Evolutionary conservation across 129 eudicot species (phyloP).

Genomic region (Erigeron canadensis): DNA sequence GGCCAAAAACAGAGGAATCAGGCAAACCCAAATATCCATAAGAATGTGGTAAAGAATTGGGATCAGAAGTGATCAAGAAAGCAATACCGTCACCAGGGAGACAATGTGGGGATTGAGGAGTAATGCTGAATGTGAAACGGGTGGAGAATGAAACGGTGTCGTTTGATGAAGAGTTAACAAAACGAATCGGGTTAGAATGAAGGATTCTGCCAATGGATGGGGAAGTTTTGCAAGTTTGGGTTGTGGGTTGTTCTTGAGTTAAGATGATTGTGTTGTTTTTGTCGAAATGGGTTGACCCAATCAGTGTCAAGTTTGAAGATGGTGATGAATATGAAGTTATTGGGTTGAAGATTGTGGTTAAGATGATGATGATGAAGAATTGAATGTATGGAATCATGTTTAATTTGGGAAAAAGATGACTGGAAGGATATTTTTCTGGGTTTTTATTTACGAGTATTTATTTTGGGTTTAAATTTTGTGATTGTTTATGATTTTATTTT

Average conservation of each 20-base stretch:
- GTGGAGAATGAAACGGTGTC: slow-evolving; percentile 48
- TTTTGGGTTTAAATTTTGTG: not conserved
- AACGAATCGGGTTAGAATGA: slow-evolving; percentile 47
- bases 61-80: slow-evolving; percentile 49
- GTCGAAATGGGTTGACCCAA: slow-evolving; percentile 45
- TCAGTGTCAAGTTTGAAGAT: slow-evolving; percentile 44
- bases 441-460: not conserved
- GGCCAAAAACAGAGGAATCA: slow-evolving; percentile 29
- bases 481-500: no score
- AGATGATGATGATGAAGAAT: slow-evolving; percentile 20
- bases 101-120: slow-evolving; percentile 37
- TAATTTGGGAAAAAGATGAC: not conserved
- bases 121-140: slow-evolving; percentile 48
- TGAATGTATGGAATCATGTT: slow-evolving; percentile 29
- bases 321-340: slow-evolving; percentile 27
- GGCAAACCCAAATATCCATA: slow-evolving; percentile 56
- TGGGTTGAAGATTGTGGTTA: not conserved
- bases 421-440: not conserved
- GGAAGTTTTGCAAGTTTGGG: slow-evolving; percentile 13
- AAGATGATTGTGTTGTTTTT: slow-evolving; percentile 42
- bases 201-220: slow-evolving; percentile 46
- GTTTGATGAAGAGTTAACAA: slow-evolving; percentile 37
- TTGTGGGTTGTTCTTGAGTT: slow-evolving; percentile 35
- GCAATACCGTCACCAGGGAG: slow-evolving; percentile 58
- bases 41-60: slow-evolving; percentile 24